These are phyloP conservation scores for Volvox carteri DNA, from an alignment of 163 green algal species.

Conservation along the genomic window DNA sequence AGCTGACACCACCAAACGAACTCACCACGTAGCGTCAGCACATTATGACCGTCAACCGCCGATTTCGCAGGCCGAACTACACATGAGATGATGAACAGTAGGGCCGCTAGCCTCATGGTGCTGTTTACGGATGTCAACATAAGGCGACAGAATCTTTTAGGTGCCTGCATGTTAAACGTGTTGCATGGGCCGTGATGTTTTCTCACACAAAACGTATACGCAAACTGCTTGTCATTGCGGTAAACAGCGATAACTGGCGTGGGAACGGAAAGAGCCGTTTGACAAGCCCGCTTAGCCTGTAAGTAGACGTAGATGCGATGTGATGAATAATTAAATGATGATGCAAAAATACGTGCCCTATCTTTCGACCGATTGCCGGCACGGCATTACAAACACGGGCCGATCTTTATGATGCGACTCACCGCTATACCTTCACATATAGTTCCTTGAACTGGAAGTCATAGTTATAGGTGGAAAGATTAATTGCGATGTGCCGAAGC, in stretches of 20 bases:
- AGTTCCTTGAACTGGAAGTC: too few species aligned
- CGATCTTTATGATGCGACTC: too few species aligned
- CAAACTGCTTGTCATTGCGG: too few species aligned
- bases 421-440: too few species aligned
- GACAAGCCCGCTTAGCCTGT: too few species aligned
- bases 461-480: too few species aligned
- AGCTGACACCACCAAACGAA: neutral
- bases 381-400: neutral
- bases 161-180: too few species aligned
- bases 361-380: neutral
- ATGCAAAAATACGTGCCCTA: neutral
- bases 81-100: neutral
- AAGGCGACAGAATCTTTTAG: too few species aligned
- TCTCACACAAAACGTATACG: too few species aligned
- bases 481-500: too few species aligned
- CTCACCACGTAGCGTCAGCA: neutral
- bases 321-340: neutral
- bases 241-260: slow-evolving; percentile 4
- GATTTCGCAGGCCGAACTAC: neutral
- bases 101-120: neutral
- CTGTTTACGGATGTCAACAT: neutral
- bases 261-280: neutral
- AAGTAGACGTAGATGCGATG: neutral
- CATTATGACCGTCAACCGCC: neutral
- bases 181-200: too few species aligned